Percentiles rank a stretch among this genome's conserved stretches.
Conservation (phyloP, 345 rosid genomes). For the Isatis tinctoria region DNA sequence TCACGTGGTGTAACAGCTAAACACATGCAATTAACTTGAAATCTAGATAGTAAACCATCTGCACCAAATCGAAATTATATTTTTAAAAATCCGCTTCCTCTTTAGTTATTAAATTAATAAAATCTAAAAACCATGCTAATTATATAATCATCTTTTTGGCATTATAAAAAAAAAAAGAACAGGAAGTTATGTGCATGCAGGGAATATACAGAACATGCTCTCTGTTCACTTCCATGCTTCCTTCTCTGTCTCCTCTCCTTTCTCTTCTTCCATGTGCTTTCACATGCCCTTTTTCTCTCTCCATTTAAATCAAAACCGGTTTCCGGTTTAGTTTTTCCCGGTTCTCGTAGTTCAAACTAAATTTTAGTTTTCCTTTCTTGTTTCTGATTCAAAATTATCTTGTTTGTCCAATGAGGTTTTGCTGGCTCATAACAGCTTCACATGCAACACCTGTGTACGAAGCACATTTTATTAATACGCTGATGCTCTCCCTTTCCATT, state of each 20-base stretch:
- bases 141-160: neutral
- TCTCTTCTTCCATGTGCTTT: conserved; percentile 29
- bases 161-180: neutral
- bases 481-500: neutral
- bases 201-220: conserved; percentile 35
- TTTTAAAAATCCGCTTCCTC: neutral
- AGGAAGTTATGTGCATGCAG: conserved; percentile 31
- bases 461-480: neutral
- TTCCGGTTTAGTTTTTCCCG: conserved; percentile 7
- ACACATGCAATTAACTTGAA: conserved; percentile 25
- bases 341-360: conserved; percentile 8
- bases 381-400: neutral
- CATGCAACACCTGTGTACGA: neutral
- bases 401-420: conserved; percentile 5
- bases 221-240: conserved; percentile 24
- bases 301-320: neutral
- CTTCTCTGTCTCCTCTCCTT: conserved; percentile 16
- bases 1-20: conserved; percentile 32
- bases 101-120: neutral
- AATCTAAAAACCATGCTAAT: neutral
- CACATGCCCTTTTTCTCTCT: conserved; percentile 22
- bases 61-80: conserved; percentile 22
- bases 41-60: conserved; percentile 26
- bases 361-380: neutral
- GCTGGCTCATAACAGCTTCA: conserved; percentile 15